Conservation (phyloP, 169 alveolate species). For the Plasmodium knowlesi region DNA sequence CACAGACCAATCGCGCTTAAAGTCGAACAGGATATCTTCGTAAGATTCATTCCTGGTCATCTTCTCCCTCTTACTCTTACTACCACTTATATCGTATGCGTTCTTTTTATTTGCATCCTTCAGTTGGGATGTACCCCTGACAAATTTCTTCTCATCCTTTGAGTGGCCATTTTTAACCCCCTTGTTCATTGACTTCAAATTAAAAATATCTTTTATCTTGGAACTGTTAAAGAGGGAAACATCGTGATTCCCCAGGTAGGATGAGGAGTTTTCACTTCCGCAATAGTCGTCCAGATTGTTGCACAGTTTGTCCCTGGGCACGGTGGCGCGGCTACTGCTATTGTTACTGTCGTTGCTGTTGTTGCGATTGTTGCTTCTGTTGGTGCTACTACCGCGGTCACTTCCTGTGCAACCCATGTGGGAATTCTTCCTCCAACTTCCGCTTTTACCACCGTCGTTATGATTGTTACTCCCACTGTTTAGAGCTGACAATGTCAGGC, state of each 20-base stretch:
- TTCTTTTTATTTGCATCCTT: slow-evolving; percentile 10
- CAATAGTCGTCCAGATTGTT: background rate
- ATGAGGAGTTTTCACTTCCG: slow-evolving; percentile 35
- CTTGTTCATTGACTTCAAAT: slow-evolving; percentile 14
- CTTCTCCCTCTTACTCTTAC: background rate
- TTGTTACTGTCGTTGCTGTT: background rate
- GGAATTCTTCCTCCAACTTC: background rate
- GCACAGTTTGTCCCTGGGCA: background rate
- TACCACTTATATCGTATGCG: background rate
- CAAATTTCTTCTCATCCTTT: background rate
- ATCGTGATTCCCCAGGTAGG: slow-evolving; percentile 53
- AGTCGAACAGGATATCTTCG: slow-evolving; percentile 25
- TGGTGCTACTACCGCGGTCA: background rate
- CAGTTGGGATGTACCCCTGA: background rate
- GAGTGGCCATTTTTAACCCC: background rate
- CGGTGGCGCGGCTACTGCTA: background rate
- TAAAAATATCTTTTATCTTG: slow-evolving; percentile 49
- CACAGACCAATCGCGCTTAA: background rate
- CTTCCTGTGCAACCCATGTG: background rate
- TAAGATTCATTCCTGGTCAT: slow-evolving; percentile 14
- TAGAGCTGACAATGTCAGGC: slow-evolving; percentile 6
- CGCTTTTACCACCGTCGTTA: background rate
- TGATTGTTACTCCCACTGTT: background rate
- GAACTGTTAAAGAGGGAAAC: slow-evolving; percentile 48
- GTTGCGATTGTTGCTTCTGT: background rate